Base-by-base conservation (phyloP, 495 filamentous ascomycete genomes). In the Tricharina praecox region DNA sequence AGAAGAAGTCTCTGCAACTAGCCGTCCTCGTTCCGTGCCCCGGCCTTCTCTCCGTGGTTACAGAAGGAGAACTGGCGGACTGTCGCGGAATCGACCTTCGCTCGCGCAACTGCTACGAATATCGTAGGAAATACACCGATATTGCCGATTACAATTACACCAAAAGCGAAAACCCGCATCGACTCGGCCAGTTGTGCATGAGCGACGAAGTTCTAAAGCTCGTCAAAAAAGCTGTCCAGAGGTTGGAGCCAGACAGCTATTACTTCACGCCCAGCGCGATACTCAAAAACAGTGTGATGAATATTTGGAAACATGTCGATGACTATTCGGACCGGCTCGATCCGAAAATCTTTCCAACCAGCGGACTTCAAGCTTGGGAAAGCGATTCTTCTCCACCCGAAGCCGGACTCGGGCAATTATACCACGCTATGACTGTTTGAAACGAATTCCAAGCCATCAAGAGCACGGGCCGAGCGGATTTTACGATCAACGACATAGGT, bases 171-270 rank as follows among this genome's bases (percentile, higher is more conserved):
- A n/a, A 39, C 33, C 23, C 45, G 30, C 41, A 52, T 35, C 47
- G 18, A 34, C 46, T 56, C 33, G 53, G 51, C 13, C 7, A 25
- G 2, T 34, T 53, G n/a, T 25, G 34, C 26, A 44, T 56, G 43
- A 21, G 39, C 16, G 15, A 28, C 7, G 18, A 25, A 0, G 32
- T 48, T 19, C 15, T 56, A 19, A 16, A 9, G 4, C 40, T 43
- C 19, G 11, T 56, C 18, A 56, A 56, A 23, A 4, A 56, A 4
- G 53, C 53, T 11, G 21, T 48, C 39, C 38, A 50, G 9, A 3
- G 3, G 2, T 19, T 56, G 16, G 10, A 47, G 16, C 53, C 53
- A 23, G 53, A 56, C 52, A 50, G 53, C 11, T 56, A 45, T 39
- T 53, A 56, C 50, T 53, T 53, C 44, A 28, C 47, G 15, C 46